Percentiles rank a stretch among this genome's conserved stretches.
Conservation (phyloP, 192 early-diverging fungal genomes). For the Lobulomyces angularis region DNA sequence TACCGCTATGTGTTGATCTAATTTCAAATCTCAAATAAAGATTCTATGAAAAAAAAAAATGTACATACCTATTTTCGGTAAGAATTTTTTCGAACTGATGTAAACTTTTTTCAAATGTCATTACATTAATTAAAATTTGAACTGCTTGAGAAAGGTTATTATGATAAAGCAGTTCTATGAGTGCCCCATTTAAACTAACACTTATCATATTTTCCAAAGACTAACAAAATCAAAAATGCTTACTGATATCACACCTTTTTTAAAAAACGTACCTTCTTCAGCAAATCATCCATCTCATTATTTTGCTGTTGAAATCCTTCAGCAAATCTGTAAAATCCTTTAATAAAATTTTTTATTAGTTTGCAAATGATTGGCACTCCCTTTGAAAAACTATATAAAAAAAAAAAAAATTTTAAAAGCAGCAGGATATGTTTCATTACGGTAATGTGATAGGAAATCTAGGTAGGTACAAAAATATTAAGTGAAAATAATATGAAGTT, state of each 20-base stretch:
- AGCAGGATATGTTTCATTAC: too few species aligned
- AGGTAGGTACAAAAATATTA: background rate
- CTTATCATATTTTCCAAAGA: conserved; percentile 56
- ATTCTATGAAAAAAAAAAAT: conserved; percentile 2
- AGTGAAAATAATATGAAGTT: background rate
- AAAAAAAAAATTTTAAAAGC: too few species aligned
- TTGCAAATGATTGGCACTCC: conserved; percentile 62
- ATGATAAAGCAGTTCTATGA: conserved; percentile 51
- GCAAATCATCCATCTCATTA: conserved; percentile 76
- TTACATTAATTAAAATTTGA: conserved; percentile 76
- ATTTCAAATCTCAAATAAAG: background rate
- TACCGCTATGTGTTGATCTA: conserved; percentile 44
- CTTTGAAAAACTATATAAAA: too few species aligned
- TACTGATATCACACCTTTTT: background rate
- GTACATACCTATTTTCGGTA: conserved; percentile 38
- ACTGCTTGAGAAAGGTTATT: conserved; percentile 65
- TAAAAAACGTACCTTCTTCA: conserved; percentile 46
- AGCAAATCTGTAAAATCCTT: conserved; percentile 71
- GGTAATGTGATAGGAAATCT: conserved; percentile 63
- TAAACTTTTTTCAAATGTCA: conserved; percentile 58
- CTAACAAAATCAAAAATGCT: conserved; percentile 3
- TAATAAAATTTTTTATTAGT: conserved; percentile 57
- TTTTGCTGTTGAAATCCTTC: conserved; percentile 71
- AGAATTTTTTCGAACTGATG: conserved; percentile 66
- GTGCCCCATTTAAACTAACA: conserved; percentile 53